Base-by-base conservation (phyloP, 2,329 filamentous ascomycete species). In the Beauveria sp. region DNA sequence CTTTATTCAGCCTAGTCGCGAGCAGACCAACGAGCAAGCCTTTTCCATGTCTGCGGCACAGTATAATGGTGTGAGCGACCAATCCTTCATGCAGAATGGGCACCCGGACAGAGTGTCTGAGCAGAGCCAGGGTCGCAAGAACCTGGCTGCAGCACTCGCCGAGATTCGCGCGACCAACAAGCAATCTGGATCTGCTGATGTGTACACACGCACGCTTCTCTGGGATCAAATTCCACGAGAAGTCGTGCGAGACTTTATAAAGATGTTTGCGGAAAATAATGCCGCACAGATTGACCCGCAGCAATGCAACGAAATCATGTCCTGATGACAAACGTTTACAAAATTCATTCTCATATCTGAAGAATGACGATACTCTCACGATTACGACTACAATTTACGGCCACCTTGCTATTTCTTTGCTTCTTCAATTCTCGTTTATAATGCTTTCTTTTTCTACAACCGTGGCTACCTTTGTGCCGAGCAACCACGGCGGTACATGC, bases 211-310 rank as follows among this genome's bases (percentile, higher is more conserved):
- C 62, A 96, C 91, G 65, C 82, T 98, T 64, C 86, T 98, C 62
- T 96, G 91, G 91, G 92, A 97, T 71, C 90, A 93, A 75, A 93
- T 98, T 68, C 93, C 95, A 16, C 84, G 86, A 68, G 92, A 98
- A 66, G 92, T 98, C 54, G 91, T 99, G 60, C 86, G 88, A 68
- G 91, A 93, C 73, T 98, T 98, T 79, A 90, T 90, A 69, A 90
- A 91, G 75, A 92, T 96, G 84, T 89, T 96, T 68, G 86, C 89
- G 66, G 89, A 95, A 71, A 88, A 83, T 76, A 88, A 82, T 75
- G 78, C 75, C 67, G 73, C 74, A 62, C 73, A 76, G 69, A 72
- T 73, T 66, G 74, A 75, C 67, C 74, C 71, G 63, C 65, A 76
- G 68, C 73, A 75, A 73, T 74, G 75, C 73, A 74, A 75, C 70